Percentiles rank a stretch among this genome's conserved stretches.
These are phyloP conservation scores for Fusarium nisikadoi DNA, from an alignment of 2,329 filamentous ascomycete genomes.

Conservation along the genomic window DNA sequence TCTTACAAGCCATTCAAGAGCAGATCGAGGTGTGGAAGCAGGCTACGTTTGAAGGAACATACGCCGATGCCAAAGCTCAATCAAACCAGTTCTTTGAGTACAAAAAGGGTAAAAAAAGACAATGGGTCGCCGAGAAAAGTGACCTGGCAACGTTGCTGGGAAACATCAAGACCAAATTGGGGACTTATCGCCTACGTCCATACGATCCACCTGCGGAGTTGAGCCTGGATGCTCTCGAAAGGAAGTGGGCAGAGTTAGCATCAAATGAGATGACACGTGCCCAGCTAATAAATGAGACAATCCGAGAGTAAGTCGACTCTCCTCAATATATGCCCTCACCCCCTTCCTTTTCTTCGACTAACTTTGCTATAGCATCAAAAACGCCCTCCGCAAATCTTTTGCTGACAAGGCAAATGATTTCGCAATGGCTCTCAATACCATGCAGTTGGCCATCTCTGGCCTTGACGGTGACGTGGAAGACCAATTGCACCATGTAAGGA, in stretches of 20 bases:
- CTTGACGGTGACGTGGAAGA: conserved; percentile 97
- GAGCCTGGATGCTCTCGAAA: conserved; percentile 82
- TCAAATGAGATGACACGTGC: conserved; percentile 88
- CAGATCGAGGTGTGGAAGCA: conserved; percentile 82
- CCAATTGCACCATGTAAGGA: conserved; percentile 86
- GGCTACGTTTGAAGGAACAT: conserved; percentile 89
- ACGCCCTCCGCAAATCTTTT: conserved; percentile 89
- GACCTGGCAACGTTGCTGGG: conserved; percentile 92
- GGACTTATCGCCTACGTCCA: conserved; percentile 89
- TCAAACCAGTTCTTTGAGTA: conserved; percentile 84
- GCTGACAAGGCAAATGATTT: conserved; percentile 99
- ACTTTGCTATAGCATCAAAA: conserved; percentile 79
- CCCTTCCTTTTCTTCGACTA: conserved; percentile 33
- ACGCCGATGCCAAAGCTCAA: conserved; percentile 90
- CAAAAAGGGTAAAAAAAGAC: conserved; percentile 89
- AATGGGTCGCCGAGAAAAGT: conserved; percentile 98
- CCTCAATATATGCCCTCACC: neutral
- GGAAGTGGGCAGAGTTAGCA: conserved; percentile 82
- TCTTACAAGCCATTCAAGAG: conserved; percentile 78
- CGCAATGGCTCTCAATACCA: conserved; percentile 91
- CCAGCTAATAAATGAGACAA: conserved; percentile 97
- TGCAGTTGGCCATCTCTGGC: conserved; percentile 95
- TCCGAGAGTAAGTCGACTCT: conserved; percentile 76
- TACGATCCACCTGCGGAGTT: conserved; percentile 91
- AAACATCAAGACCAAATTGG: conserved; percentile 98